These are phyloP conservation scores for Termitomyces sp. DNA, from an alignment of 768 basidiomycete genomes.

Conservation along the genomic window DNA sequence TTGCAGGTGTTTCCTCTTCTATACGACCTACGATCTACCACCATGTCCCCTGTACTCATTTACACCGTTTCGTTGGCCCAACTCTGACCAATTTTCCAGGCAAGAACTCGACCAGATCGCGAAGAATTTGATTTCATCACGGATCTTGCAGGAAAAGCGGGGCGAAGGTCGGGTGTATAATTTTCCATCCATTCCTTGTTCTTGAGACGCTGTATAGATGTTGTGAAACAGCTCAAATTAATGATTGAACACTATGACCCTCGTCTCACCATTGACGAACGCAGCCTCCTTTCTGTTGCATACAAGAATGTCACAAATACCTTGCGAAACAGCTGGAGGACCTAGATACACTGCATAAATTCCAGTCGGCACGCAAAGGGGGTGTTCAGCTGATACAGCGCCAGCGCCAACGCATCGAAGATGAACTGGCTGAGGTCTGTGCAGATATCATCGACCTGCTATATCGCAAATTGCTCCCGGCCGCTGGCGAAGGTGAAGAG, in stretches of 20 bases:
- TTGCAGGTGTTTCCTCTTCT: background rate
- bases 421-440: constrained; percentile 73
- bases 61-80: background rate
- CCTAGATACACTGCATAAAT: constrained; percentile 73
- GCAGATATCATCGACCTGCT: constrained; percentile 74
- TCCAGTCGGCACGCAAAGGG: constrained; percentile 42
- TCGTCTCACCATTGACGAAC: constrained; percentile 77
- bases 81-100: constrained; percentile 5
- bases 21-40: background rate
- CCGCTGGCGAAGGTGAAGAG: constrained; percentile 73
- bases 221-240: constrained; percentile 74
- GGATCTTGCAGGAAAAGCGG: constrained; percentile 84
- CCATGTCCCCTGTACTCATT: constrained; percentile 9
- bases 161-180: constrained; percentile 60
- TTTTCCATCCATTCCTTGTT: background rate
- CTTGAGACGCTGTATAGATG: constrained; percentile 42
- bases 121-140: constrained; percentile 58
- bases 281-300: constrained; percentile 84
- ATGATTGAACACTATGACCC: constrained; percentile 66
- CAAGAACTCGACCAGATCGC: constrained; percentile 18
- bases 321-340: constrained; percentile 82
- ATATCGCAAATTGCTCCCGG: constrained; percentile 42
- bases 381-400: constrained; percentile 66
- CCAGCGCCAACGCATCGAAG: constrained; percentile 74
- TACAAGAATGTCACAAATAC: constrained; percentile 89